A percentile compares a stretch with the other conserved stretches of the same genome.
Conservation (phyloP, 202 grass and related monocot species). For the Panicum virgatum region DNA sequence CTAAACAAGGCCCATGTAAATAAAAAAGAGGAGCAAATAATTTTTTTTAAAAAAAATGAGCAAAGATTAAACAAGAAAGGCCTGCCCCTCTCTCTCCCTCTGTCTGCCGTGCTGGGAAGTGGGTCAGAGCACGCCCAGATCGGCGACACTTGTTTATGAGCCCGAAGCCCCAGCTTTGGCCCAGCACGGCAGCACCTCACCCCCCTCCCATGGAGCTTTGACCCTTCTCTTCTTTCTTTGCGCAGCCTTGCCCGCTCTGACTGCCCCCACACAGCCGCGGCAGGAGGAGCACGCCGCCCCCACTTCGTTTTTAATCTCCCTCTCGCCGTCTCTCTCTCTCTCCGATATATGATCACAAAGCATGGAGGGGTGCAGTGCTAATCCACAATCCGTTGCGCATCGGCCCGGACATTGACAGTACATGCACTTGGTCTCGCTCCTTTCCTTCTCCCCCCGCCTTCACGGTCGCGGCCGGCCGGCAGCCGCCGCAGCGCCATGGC, state of each 20-base stretch:
- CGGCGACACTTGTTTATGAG: conserved; percentile 28
- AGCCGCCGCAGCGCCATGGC: conserved; percentile 14
- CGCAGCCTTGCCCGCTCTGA: conserved; percentile 17
- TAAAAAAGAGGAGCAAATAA: too few species aligned
- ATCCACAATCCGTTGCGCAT: background rate
- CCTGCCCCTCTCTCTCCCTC: background rate
- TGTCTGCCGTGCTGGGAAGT: background rate
- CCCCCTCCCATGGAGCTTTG: background rate
- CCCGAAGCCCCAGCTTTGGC: conserved; percentile 14
- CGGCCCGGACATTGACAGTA: background rate
- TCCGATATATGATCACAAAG: background rate
- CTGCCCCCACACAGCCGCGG: background rate
- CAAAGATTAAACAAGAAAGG: background rate
- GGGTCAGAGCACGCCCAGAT: too few species aligned
- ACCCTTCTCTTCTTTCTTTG: conserved; percentile 51
- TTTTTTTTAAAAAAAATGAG: too few species aligned
- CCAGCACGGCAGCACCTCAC: background rate
- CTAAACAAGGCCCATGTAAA: too few species aligned
- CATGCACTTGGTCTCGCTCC: background rate
- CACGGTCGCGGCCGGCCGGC: background rate
- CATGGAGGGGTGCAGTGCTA: background rate
- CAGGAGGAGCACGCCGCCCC: background rate
- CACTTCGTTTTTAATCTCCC: conserved; percentile 5
- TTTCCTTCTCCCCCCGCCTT: too few species aligned
- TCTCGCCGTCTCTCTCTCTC: background rate